phyloP scores from a whole-genome alignment of 2,329 filamentous ascomycete species.

The Neonectria punicea region DNA sequence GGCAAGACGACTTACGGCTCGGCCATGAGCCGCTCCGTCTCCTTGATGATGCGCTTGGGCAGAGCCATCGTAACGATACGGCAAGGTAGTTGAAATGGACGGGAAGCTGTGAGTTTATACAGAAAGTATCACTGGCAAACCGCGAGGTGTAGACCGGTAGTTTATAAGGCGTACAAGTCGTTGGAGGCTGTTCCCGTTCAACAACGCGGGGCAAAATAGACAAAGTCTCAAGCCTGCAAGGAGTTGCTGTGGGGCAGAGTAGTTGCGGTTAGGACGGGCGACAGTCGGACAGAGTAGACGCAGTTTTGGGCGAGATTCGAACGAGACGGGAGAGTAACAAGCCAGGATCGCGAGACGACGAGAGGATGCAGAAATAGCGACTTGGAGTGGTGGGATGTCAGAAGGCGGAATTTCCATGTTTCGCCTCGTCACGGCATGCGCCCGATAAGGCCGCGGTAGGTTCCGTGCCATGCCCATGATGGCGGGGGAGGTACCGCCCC shows the following conservation, averaged over 20 bases:
- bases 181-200: constrained; percentile 5
- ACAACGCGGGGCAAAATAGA: constrained; percentile 15
- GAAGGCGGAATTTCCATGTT: constrained; percentile 18
- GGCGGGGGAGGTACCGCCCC: constrained; percentile 33
- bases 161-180: constrained; percentile 10
- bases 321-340: neutral
- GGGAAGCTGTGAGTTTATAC: neutral
- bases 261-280: neutral
- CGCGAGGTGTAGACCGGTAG: neutral
- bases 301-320: neutral
- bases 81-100: neutral
- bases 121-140: neutral
- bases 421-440: constrained; percentile 23
- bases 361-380: constrained; percentile 4
- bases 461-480: constrained; percentile 29
- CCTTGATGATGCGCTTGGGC: constrained; percentile 97
- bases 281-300: neutral
- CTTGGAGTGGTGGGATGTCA: constrained; percentile 18
- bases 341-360: neutral
- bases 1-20: constrained; percentile 77
- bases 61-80: constrained; percentile 69
- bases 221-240: constrained; percentile 11
- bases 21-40: constrained; percentile 95
- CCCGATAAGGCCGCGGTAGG: constrained; percentile 37
- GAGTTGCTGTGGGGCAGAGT: constrained; percentile 1